Evolutionary conservation across 768 basidiomycete genomes (phyloP).

Genomic region (Tulasnella calospora): DNA sequence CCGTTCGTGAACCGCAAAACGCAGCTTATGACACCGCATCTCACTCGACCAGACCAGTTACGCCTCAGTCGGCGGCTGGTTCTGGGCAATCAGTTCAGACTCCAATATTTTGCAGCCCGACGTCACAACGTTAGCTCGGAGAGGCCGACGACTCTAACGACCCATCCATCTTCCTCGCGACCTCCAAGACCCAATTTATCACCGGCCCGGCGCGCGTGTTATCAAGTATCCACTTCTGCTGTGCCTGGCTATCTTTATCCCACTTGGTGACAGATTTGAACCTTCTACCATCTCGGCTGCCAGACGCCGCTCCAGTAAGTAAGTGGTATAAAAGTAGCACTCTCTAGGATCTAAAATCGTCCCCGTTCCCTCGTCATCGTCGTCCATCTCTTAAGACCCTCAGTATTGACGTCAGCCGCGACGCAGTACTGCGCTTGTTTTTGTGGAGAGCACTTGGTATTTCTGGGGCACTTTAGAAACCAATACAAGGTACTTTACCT

Average conservation of each 20-base stretch:
- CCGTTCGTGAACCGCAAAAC: neutral
- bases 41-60: neutral
- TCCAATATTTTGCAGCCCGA: neutral
- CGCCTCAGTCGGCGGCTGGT: neutral
- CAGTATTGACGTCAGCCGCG: neutral
- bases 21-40: neutral
- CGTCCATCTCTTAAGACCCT: neutral
- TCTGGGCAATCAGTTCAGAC: neutral
- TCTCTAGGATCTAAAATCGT: neutral
- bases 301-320: neutral
- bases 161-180: neutral
- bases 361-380: neutral
- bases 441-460: neutral
- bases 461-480: neutral
- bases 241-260: constrained; percentile 11
- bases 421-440: neutral
- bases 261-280: neutral
- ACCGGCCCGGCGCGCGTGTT: neutral
- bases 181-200: neutral
- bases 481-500: neutral
- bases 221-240: neutral
- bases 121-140: neutral
- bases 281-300: neutral
- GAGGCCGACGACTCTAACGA: neutral
- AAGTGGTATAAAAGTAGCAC: neutral